Percentiles rank a stretch among this genome's conserved stretches.
Conservation (phyloP, 2,329 filamentous ascomycete species). For the Fusarium illudens region DNA sequence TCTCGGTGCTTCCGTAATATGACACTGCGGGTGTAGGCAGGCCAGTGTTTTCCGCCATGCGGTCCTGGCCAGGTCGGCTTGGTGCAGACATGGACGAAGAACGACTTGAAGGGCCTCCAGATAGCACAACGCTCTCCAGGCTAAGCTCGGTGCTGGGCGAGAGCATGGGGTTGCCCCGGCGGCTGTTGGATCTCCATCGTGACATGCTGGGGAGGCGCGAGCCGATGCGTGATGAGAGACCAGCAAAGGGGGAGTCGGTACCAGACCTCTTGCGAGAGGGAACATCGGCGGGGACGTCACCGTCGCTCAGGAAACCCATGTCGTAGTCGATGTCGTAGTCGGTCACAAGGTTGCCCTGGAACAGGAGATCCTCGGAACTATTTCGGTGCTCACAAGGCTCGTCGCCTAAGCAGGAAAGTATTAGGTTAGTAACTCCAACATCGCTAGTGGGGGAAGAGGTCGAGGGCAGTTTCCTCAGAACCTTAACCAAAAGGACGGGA, state of each 20-base stretch:
- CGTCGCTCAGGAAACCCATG: conserved; percentile 71
- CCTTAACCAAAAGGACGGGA: conserved; percentile 40
- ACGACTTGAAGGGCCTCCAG: conserved; percentile 74
- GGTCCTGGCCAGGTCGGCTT: conserved; percentile 56
- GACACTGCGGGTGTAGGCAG: conserved; percentile 71
- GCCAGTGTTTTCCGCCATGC: conserved; percentile 59
- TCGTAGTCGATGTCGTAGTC: conserved; percentile 69
- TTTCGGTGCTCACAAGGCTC: conserved; percentile 67
- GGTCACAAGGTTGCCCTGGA: conserved; percentile 49
- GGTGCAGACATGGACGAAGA: conserved; percentile 80
- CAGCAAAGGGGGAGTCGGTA: conserved; percentile 67
- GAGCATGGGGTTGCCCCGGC: conserved; percentile 56
- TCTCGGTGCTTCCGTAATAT: conserved; percentile 68
- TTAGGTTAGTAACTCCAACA: conserved; percentile 26
- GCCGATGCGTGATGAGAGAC: conserved; percentile 71
- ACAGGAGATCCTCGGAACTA: conserved; percentile 51
- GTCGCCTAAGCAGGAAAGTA: conserved; percentile 59
- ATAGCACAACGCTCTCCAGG: conserved; percentile 76
- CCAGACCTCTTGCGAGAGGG: conserved; percentile 61
- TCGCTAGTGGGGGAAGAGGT: conserved; percentile 4
- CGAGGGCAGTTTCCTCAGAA: conserved; percentile 6
- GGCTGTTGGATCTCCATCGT: conserved; percentile 58
- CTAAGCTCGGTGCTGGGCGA: conserved; percentile 82
- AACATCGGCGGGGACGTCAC: conserved; percentile 60
- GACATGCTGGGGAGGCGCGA: conserved; percentile 65